These are phyloP conservation scores for Elongisporangium anandrum DNA, from an alignment of 352 stramenopile species.

Conservation along the genomic window DNA sequence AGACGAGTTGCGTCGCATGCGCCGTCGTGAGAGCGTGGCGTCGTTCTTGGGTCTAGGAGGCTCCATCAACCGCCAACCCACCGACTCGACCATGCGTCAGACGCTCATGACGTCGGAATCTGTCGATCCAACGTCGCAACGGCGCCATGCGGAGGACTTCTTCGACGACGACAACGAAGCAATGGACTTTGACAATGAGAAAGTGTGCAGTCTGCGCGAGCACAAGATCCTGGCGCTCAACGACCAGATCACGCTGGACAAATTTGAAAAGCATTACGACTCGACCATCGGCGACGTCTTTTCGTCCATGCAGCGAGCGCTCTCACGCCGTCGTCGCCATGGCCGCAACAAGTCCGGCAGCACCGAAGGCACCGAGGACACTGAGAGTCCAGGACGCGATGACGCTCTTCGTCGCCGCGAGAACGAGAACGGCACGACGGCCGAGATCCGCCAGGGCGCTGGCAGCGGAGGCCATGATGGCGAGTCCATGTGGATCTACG, in stretches of 20 bases:
- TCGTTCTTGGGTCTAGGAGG: slow-evolving; percentile 13
- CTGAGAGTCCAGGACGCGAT: slow-evolving; percentile 3
- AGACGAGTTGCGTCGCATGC: slow-evolving; percentile 22
- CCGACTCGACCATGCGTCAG: neutral
- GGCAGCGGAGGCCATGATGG: slow-evolving; percentile 13
- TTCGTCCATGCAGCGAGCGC: slow-evolving; percentile 31
- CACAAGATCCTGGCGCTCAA: slow-evolving; percentile 54
- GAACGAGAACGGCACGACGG: slow-evolving; percentile 9
- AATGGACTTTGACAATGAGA: slow-evolving; percentile 14
- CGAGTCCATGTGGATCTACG: slow-evolving; percentile 50
- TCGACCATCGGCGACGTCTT: slow-evolving; percentile 59
- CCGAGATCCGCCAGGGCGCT: neutral
- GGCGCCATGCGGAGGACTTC: neutral
- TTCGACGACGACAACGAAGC: slow-evolving; percentile 15
- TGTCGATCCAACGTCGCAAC: neutral
- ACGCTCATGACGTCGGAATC: neutral
- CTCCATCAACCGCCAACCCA: neutral
- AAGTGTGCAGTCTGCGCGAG: slow-evolving; percentile 43
- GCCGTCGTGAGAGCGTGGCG: slow-evolving; percentile 25
- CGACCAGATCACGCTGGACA: slow-evolving; percentile 40
- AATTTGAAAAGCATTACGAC: slow-evolving; percentile 60
- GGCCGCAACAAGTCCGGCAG: neutral
- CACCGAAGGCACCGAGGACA: neutral
- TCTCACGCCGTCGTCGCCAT: slow-evolving; percentile 14
- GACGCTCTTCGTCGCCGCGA: slow-evolving; percentile 13